phyloP scores from a whole-genome alignment of 2,329 filamentous ascomycete genomes.

The Teratosphaeria zuluensis region DNA sequence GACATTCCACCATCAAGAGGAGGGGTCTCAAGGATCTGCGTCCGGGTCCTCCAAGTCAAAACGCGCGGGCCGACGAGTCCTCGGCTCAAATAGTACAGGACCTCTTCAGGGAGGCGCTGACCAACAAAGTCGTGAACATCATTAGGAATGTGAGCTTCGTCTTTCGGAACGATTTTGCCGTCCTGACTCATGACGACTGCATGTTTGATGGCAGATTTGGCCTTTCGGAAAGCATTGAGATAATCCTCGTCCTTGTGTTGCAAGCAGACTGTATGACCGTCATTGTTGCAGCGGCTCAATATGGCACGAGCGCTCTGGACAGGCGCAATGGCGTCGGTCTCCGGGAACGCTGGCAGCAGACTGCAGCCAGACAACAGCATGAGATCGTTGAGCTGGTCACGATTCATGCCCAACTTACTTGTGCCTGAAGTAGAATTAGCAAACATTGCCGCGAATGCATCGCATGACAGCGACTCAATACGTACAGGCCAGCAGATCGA shows the following conservation, averaged over 20 bases:
- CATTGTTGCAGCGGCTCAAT: conserved; percentile 55
- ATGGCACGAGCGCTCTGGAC: conserved; percentile 71
- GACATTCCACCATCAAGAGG: conserved; percentile 77
- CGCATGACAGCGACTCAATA: neutral
- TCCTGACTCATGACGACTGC: conserved; percentile 69
- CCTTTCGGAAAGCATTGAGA: conserved; percentile 76
- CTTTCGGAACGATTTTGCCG: conserved; percentile 68
- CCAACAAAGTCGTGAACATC: conserved; percentile 87
- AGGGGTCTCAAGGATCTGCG: conserved; percentile 68
- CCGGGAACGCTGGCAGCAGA: conserved; percentile 60
- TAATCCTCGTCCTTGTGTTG: conserved; percentile 70
- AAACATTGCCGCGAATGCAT: neutral
- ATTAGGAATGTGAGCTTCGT: conserved; percentile 62
- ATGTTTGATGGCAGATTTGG: conserved; percentile 75
- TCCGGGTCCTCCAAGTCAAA: conserved; percentile 71
- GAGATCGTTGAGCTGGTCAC: conserved; percentile 65
- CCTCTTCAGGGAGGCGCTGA: conserved; percentile 78
- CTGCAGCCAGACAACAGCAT: conserved; percentile 49
- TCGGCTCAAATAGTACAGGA: conserved; percentile 80
- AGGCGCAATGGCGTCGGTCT: conserved; percentile 50
- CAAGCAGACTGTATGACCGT: conserved; percentile 63
- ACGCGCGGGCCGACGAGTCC: conserved; percentile 72
- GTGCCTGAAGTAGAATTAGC: conserved; percentile 30
- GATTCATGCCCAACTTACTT: conserved; percentile 54
- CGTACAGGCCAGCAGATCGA: conserved; percentile 43